Conservation (phyloP, 202 grass and related monocot genomes). For the Alloteropsis angusta region DNA sequence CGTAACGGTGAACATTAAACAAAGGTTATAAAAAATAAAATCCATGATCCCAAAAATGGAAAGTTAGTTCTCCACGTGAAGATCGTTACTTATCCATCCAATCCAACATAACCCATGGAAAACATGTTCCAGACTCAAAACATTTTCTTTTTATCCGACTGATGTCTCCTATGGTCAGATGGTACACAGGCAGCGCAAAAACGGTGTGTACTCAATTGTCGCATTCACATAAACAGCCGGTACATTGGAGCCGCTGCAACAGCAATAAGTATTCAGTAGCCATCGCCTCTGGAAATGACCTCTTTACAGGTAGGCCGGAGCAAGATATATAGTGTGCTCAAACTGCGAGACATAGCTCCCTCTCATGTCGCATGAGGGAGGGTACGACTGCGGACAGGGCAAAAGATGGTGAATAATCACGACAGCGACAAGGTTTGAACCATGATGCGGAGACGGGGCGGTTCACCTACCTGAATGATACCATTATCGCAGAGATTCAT, state of each 20-base stretch:
- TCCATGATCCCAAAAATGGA: neutral
- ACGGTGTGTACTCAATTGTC: neutral
- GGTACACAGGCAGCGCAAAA: slow-evolving; percentile 13
- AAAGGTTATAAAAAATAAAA: neutral
- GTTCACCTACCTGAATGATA: slow-evolving; percentile 58
- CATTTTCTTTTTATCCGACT: neutral
- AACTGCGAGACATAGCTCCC: slow-evolving; percentile 97
- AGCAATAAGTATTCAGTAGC: slow-evolving; percentile 81
- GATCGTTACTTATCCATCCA: neutral
- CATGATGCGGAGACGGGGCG: neutral
- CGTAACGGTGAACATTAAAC: neutral
- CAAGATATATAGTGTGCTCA: slow-evolving; percentile 90
- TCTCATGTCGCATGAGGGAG: slow-evolving; percentile 73
- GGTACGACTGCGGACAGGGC: slow-evolving; percentile 48
- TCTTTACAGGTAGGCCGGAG: slow-evolving; percentile 96
- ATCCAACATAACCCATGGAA: neutral
- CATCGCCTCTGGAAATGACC: slow-evolving; percentile 82
- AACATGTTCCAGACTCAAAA: neutral
- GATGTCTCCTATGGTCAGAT: neutral
- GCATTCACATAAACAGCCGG: neutral
- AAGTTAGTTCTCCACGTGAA: neutral
- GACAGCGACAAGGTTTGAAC: neutral
- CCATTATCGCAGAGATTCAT: slow-evolving; percentile 86
- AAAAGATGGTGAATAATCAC: neutral
- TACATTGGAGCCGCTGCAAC: neutral